Conservation (phyloP, 176 grass and related monocot species). For the Sorghum bicolor region Sorghum_bicolor_NCBIv3 NC_012872.2:54739001-54739500, state of each 20-base stretch:
- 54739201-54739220: too few relatives aligned
- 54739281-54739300: background rate
- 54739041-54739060: background rate
- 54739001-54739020: background rate
- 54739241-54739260: background rate
- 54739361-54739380: background rate
- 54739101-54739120: background rate
- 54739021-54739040: too few relatives aligned
- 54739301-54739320: background rate
- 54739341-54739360: background rate
- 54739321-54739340: background rate
- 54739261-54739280: background rate
- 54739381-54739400: background rate
- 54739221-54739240: too few relatives aligned
- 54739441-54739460: too few relatives aligned
- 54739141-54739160: background rate
- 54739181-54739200: background rate
- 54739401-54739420: background rate
- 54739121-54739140: background rate
- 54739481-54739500: background rate
- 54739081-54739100: background rate
- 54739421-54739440: too few relatives aligned
- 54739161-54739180: background rate
- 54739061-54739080: conserved; percentile 12
- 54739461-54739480: background rate